A percentile compares a stretch with the other conserved stretches of the same genome.
phyloP scores from a whole-genome alignment of 345 rosid species.

The Pseudoturritis turrita region DNA sequence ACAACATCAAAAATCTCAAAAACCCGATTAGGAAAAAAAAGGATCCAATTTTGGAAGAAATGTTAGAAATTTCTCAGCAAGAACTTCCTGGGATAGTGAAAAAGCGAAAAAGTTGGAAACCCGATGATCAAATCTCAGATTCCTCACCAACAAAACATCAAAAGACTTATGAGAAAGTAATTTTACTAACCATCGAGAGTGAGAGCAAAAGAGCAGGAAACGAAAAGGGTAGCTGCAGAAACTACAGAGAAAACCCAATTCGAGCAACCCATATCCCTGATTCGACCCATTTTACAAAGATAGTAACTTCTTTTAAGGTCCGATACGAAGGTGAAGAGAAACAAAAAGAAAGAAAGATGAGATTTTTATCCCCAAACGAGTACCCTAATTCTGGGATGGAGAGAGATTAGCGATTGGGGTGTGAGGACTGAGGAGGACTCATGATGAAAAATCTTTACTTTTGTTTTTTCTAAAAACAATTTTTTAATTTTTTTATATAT shows the following conservation, averaged over 20 bases:
- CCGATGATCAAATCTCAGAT: slow-evolving; percentile 22
- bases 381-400: slow-evolving; percentile 9
- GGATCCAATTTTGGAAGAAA: neutral
- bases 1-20: slow-evolving; percentile 10
- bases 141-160: slow-evolving; percentile 5
- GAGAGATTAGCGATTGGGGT: slow-evolving; percentile 17
- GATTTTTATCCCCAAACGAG: slow-evolving; percentile 5
- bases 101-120: neutral
- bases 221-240: slow-evolving; percentile 19
- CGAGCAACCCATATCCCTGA: slow-evolving; percentile 3
- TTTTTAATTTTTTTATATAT: neutral
- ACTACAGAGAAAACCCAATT: slow-evolving; percentile 10
- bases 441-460: slow-evolving; percentile 30
- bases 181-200: slow-evolving; percentile 31
- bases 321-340: neutral
- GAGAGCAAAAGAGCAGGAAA: slow-evolving; percentile 26
- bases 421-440: slow-evolving; percentile 7
- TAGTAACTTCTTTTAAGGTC: neutral
- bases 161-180: neutral
- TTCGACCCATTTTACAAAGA: neutral
- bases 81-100: neutral
- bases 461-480: slow-evolving; percentile 26
- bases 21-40: no score
- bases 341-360: neutral
- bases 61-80: neutral